Base-by-base conservation (phyloP, 1,139 yeast species). In the Saccharomyces pastorianus region DNA sequence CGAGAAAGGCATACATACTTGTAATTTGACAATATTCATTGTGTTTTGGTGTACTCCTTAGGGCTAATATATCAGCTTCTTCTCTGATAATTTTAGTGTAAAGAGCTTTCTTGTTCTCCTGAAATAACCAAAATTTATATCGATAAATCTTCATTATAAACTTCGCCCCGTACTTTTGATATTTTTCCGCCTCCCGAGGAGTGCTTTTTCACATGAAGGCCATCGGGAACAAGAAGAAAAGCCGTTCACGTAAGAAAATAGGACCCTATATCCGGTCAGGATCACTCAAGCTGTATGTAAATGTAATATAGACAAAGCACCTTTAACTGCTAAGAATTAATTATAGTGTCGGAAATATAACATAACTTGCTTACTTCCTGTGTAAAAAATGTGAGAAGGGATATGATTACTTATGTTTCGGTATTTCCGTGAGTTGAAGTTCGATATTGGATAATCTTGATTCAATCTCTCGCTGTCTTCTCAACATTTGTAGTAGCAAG, bases 61-160 rank as follows among this genome's bases (percentile, higher is more conserved):
- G 68, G 91, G 95, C 73, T 86, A 91, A 67, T 91, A 96, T 66
- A 89, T 88, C 69, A 89, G 71, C 91, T 62, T 80, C 80, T 53
- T 86, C 84, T 56, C 88, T 76, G 11, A 88, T 83, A 26, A 78
- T 75, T 58, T 86, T 93, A 49, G 76, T 77, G 20, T 69, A 60
- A 27, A 68, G 68, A 3, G 64, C 25, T 23, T 63, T 65, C 20
- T 64, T 60, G 47, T 70, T 64, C 44, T 71, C 69, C 41, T 74
- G 69, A 51, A 75, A 75, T 47, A 77, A 76, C 59, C 78, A 78
- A 17, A 55, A 56, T 38, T 56, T 52, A 57, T 76, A 74, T 51
- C 79, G 80, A 17, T 38, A 38, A 38, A 38, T 23, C 25, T 38
- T 20, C 44, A 20, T 20, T 38, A 20, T 38, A 20, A 52, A 26